Evolutionary conservation across 306 rosid genomes (phyloP), one percentile per base, ranked within the genome.

Genomic region (Neltuma alba): DNA sequence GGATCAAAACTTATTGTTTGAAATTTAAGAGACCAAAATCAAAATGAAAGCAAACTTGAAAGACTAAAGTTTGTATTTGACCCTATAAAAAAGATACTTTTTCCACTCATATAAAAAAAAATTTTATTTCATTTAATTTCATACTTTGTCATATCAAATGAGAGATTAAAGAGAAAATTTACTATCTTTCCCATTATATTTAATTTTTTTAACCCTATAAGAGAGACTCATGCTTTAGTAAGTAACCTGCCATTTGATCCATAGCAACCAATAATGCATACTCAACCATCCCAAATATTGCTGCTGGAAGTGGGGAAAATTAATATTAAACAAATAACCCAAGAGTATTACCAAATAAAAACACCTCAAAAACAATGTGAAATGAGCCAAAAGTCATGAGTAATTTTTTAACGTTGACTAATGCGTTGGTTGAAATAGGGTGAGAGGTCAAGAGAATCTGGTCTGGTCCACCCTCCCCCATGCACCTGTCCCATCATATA

Each of bases 401-500:
- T 64, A 34, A 71, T 54, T 88, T 90, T 86, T 87, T 85, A 88
- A 84, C 87, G 94, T 90, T 92, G 96, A 92, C 97, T 86, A 74
- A 76, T 87, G 86, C 85, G 76, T 75, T 81, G 57, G 89, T 86
- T 89, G 89, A 87, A 89, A 82, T 83, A 64, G 61, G 72, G 69
- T 82, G 71, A 69, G 77, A 81, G 85, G 80, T 84, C 87, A 84
- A 87, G 88, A 82, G 76, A 87, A 79, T 72, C 78, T 79, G 91
- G 37, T 40, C 54, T 81, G 94, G 73, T 40, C 73, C 73, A 68
- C 73, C 72, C 34, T 41, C 82, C 72, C 34, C 25, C 82, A 77
- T 74, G 82, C 84, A 80, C 80, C 88, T 74, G 70, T 89, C 88
- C 81, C 86, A 86, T 87, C 88, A 85, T 52, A 72, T 82, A 86